Evolutionary conservation across 2,329 filamentous ascomycete species (phyloP).

Genomic region (Akanthomyces uredinophilus): DNA sequence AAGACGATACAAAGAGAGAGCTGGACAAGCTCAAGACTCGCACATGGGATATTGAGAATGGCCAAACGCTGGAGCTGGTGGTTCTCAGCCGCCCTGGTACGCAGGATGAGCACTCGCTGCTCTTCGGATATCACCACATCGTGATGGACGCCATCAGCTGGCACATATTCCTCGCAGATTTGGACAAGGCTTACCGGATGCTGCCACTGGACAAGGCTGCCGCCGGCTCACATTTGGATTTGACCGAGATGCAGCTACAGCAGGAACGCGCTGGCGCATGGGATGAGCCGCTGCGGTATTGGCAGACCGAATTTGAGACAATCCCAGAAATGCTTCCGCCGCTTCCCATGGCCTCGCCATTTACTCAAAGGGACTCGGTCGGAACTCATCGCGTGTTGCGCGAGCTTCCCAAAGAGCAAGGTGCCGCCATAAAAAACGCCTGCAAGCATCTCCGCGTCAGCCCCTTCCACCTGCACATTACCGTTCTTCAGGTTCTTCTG

Average conservation of each 20-base stretch:
- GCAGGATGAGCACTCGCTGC: slow-evolving; percentile 30
- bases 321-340: slow-evolving; percentile 25
- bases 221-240: slow-evolving; percentile 22
- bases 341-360: slow-evolving; percentile 19
- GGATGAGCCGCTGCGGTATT: slow-evolving; percentile 29
- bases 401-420: not conserved
- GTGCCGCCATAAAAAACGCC: slow-evolving; percentile 20
- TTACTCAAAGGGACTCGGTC: not conserved
- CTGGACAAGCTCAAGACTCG: slow-evolving; percentile 26
- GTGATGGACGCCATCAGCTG: slow-evolving; percentile 44
- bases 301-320: slow-evolving; percentile 25
- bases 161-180: slow-evolving; percentile 37
- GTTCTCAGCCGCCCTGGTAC: slow-evolving; percentile 29
- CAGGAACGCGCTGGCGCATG: slow-evolving; percentile 25
- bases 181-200: slow-evolving; percentile 36
- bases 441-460: slow-evolving; percentile 15
- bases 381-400: slow-evolving; percentile 19
- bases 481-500: slow-evolving; percentile 35
- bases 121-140: slow-evolving; percentile 46
- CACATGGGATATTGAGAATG: slow-evolving; percentile 30
- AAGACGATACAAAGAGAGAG: slow-evolving; percentile 25
- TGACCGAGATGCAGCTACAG: slow-evolving; percentile 26
- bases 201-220: not conserved
- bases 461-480: slow-evolving; percentile 42
- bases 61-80: slow-evolving; percentile 26